These are phyloP conservation scores for Penicillium italicum DNA, from an alignment of 2,329 filamentous ascomycete species.

Conservation along the genomic window DNA sequence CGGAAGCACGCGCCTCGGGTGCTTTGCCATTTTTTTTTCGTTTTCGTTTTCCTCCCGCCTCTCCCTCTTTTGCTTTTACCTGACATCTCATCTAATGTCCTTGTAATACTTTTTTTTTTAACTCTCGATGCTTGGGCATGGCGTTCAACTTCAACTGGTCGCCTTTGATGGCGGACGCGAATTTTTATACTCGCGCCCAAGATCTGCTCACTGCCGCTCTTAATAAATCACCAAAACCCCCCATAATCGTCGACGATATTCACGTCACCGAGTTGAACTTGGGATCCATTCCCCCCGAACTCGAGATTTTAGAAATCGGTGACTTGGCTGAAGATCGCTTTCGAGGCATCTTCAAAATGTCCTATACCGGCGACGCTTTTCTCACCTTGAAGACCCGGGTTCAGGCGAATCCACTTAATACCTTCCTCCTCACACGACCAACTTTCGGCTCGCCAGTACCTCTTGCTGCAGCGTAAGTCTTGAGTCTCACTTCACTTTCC, in stretches of 20 bases:
- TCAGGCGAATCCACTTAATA: slow-evolving; percentile 96
- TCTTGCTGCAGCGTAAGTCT: slow-evolving; percentile 68
- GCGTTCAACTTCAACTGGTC: slow-evolving; percentile 99
- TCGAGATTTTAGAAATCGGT: slow-evolving; percentile 96
- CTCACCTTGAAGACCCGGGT: slow-evolving; percentile 93
- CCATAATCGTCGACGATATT: slow-evolving; percentile 99
- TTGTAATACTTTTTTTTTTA: not conserved
- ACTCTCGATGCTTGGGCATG: slow-evolving; percentile 56
- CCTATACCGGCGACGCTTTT: slow-evolving; percentile 91
- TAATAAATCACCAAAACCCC: slow-evolving; percentile 96
- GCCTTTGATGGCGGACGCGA: slow-evolving; percentile 91
- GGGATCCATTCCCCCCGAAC: slow-evolving; percentile 85
- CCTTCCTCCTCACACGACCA: slow-evolving; percentile 86
- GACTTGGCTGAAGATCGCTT: slow-evolving; percentile 96
- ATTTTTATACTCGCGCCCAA: slow-evolving; percentile 83
- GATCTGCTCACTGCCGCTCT: slow-evolving; percentile 91
- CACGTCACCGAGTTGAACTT: slow-evolving; percentile 97
- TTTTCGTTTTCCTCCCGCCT: slow-evolving; percentile 5
- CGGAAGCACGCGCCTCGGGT: slow-evolving; percentile 6
- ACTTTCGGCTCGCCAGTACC: slow-evolving; percentile 90
- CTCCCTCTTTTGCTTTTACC: not conserved
- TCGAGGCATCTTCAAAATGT: slow-evolving; percentile 99
- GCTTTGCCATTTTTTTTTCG: slow-evolving; percentile 1
- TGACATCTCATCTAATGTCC: slow-evolving; percentile 2
- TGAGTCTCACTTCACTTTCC: no score